Conservation (phyloP, 2,329 filamentous ascomycete species). For the Ceratocystiopsis brevicomis region DNA sequence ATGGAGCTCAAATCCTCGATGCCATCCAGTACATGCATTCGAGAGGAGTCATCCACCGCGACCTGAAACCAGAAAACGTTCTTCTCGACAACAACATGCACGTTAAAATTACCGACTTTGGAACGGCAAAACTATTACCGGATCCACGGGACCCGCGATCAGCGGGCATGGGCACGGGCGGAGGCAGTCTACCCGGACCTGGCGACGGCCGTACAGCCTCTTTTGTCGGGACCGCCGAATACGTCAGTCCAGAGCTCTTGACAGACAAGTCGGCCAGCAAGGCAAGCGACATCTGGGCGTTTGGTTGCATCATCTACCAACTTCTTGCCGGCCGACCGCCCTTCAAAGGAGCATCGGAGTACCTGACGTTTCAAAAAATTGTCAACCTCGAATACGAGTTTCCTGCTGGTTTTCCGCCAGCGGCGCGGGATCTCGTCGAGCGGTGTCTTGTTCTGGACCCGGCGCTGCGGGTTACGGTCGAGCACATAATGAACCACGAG, state of each 20-base stretch:
- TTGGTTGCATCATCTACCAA: conserved; percentile 95
- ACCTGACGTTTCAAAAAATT: conserved; percentile 96
- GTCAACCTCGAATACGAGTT: conserved; percentile 89
- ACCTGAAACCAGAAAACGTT: conserved; percentile 93
- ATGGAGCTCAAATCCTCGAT: conserved; percentile 88
- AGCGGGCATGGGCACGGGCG: conserved; percentile 15
- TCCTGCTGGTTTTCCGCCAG: conserved; percentile 66
- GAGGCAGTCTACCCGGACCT: not conserved
- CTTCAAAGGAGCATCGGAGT: conserved; percentile 92
- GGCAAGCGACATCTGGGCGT: conserved; percentile 94
- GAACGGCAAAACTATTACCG: conserved; percentile 84
- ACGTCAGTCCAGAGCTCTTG: conserved; percentile 91
- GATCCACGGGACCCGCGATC: conserved; percentile 30
- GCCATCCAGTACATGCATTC: conserved; percentile 97
- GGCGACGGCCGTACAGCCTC: conserved; percentile 68
- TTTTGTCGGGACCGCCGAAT: conserved; percentile 94
- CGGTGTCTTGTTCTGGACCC: conserved; percentile 81
- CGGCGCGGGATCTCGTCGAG: conserved; percentile 78
- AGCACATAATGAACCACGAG: conserved; percentile 90
- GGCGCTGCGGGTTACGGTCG: conserved; percentile 63
- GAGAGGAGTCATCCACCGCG: conserved; percentile 85
- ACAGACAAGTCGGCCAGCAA: conserved; percentile 96
- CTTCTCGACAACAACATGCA: conserved; percentile 91
- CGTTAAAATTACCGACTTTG: conserved; percentile 97
- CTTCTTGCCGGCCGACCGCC: conserved; percentile 86